phyloP scores from a whole-genome alignment of 345 rosid genomes.

The Dimocarpus longan region DNA sequence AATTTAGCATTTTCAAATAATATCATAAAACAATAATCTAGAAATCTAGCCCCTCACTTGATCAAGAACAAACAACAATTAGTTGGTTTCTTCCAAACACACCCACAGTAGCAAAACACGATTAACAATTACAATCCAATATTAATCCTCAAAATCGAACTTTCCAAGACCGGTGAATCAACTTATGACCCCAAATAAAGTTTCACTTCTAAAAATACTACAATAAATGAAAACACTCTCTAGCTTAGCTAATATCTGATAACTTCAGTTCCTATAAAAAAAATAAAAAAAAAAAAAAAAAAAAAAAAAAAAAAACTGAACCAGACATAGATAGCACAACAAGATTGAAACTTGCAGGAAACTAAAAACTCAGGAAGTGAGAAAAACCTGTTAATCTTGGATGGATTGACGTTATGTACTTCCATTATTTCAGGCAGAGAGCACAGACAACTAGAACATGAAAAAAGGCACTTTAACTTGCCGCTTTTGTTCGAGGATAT shows the following conservation, averaged over 20 bases:
- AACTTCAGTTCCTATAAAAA: not conserved
- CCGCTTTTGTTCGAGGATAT: conserved; percentile 13
- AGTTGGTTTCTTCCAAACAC: not conserved
- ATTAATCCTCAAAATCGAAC: not conserved
- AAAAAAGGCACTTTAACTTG: not conserved
- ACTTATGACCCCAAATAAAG: not conserved
- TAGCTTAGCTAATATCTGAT: not conserved
- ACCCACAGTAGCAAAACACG: not conserved
- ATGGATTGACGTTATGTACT: conserved; percentile 28
- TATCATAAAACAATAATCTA: not conserved
- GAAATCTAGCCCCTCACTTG: not conserved
- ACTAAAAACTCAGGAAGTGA: conserved; percentile 4
- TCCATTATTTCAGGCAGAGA: conserved; percentile 34
- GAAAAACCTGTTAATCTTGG: conserved; percentile 44
- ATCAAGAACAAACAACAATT: not conserved
- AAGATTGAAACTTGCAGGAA: not conserved
- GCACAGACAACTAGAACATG: not conserved
- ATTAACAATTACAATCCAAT: too few relatives aligned
- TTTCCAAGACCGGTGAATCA: not conserved
- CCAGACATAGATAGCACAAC: not conserved
- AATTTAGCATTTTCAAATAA: not conserved
- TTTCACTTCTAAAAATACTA: not conserved
- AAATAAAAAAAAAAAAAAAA: not conserved
- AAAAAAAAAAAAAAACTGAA: not conserved
- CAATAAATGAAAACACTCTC: not conserved